A percentile compares a stretch with the other conserved stretches of the same genome.
Evolutionary conservation across 2,329 filamentous ascomycete species (phyloP).

Genomic region (Hypoxylon sp.): DNA sequence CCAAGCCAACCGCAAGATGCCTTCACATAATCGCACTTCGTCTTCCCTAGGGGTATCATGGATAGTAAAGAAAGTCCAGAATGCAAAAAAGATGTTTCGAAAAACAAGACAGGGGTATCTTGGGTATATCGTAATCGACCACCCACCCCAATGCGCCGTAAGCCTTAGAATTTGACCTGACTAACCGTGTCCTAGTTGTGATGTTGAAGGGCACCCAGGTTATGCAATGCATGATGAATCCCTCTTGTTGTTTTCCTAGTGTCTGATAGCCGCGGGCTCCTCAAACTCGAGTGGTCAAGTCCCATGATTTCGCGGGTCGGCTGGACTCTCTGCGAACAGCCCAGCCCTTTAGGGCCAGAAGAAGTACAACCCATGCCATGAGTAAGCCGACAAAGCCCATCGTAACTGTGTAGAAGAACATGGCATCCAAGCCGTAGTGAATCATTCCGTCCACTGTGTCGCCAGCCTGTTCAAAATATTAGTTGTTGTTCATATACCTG

Average conservation of each 20-base stretch:
- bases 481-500: conserved; percentile 5
- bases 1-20: conserved; percentile 21
- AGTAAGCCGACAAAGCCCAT: conserved; percentile 86
- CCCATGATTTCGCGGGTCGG: conserved; percentile 37
- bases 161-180: conserved; percentile 27
- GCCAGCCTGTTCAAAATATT: conserved; percentile 66
- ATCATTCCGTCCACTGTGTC: conserved; percentile 85
- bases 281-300: conserved; percentile 39
- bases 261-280: neutral
- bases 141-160: conserved; percentile 42
- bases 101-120: conserved; percentile 27
- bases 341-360: conserved; percentile 91
- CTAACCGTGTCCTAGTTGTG: neutral
- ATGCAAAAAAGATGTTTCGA: conserved; percentile 38
- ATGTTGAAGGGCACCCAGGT: conserved; percentile 2
- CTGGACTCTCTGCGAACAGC: conserved; percentile 67
- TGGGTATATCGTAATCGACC: conserved; percentile 41
- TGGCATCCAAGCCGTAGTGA: conserved; percentile 82
- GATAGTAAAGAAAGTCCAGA: conserved; percentile 49
- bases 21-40: conserved; percentile 24
- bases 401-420: conserved; percentile 92
- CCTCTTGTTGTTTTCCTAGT: neutral
- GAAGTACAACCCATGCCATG: conserved; percentile 85
- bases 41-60: conserved; percentile 52
- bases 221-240: conserved; percentile 26